Conservation (phyloP, 306 rosid species). For the Rubus parviflorus region DNA sequence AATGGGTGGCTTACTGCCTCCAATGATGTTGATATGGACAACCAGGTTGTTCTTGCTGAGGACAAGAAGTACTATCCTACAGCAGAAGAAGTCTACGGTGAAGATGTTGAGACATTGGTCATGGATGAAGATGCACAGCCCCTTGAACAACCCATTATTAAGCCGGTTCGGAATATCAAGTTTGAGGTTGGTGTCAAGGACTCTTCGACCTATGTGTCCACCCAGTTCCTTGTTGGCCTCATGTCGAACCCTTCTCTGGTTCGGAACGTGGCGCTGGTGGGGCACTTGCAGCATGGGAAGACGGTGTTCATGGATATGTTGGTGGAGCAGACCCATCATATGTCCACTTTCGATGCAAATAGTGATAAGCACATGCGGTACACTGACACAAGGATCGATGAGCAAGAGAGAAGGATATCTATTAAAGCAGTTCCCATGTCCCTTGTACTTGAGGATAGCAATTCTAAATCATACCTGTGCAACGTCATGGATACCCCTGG, state of each 20-base stretch:
- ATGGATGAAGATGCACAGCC: conserved; percentile 98
- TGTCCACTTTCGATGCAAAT: conserved; percentile 77
- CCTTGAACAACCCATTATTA: conserved; percentile 73
- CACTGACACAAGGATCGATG: conserved; percentile 90
- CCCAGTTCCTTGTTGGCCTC: conserved; percentile 77
- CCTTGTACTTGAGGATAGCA: conserved; percentile 89
- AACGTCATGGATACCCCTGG: conserved; percentile 94
- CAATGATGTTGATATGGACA: conserved; percentile 72
- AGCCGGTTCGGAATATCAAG: conserved; percentile 72
- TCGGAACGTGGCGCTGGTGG: conserved; percentile 88
- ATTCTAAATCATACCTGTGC: conserved; percentile 79
- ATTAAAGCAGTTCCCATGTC: conserved; percentile 95
- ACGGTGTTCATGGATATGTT: conserved; percentile 97
- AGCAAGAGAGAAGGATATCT: conserved; percentile 89
- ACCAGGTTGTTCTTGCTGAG: conserved; percentile 89
- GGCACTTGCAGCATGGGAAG: conserved; percentile 93
- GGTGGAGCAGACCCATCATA: conserved; percentile 93
- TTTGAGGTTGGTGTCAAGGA: conserved; percentile 98
- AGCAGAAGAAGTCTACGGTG: conserved; percentile 93
- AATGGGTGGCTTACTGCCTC: conserved; percentile 80
- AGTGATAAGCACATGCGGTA: conserved; percentile 87
- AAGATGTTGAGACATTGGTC: conserved; percentile 90
- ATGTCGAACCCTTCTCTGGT: conserved; percentile 90
- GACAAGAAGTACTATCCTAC: conserved; percentile 97
- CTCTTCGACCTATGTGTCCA: conserved; percentile 81